phyloP scores from a whole-genome alignment of 1,139 yeast genomes.

The Pichia kudriavzevii region DNA sequence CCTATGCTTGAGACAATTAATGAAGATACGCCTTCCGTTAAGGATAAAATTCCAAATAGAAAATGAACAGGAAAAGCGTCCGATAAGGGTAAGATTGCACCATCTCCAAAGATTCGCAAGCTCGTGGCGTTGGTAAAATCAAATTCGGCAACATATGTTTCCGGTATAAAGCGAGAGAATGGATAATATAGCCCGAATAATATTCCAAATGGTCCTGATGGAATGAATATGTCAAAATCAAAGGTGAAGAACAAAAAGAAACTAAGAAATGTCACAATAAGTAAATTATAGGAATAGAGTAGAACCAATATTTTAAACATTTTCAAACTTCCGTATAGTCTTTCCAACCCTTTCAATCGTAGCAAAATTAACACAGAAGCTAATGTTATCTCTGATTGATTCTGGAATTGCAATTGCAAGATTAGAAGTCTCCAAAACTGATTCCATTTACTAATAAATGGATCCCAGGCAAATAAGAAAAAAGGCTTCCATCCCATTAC shows the following conservation, averaged over 20 bases:
- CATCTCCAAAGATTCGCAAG: slow-evolving; percentile 17
- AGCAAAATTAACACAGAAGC: slow-evolving; percentile 48
- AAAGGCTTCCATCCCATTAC: slow-evolving; percentile 49
- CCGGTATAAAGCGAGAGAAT: slow-evolving; percentile 51
- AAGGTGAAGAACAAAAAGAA: slow-evolving; percentile 29
- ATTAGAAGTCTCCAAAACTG: slow-evolving; percentile 64
- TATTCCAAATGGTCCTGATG: slow-evolving; percentile 60
- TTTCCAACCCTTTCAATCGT: slow-evolving; percentile 49
- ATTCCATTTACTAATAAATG: slow-evolving; percentile 49
- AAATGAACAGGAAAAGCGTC: slow-evolving; percentile 55
- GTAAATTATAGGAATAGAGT: slow-evolving; percentile 27
- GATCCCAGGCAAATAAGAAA: slow-evolving; percentile 47
- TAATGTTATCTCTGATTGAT: slow-evolving; percentile 60
- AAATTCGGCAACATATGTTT: slow-evolving; percentile 51
- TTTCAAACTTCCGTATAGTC: slow-evolving; percentile 56
- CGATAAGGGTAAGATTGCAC: slow-evolving; percentile 35
- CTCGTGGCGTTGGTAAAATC: slow-evolving; percentile 27
- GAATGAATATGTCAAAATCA: slow-evolving; percentile 30
- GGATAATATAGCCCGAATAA: slow-evolving; percentile 53
- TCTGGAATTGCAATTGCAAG: slow-evolving; percentile 50
- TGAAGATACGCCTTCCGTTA: slow-evolving; percentile 47
- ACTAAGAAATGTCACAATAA: slow-evolving; percentile 27
- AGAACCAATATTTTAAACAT: slow-evolving; percentile 37
- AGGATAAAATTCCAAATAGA: slow-evolving; percentile 41
- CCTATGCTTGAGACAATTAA: slow-evolving; percentile 50